phyloP scores from a whole-genome alignment of 164 flowering plant genomes.

The Magnolia changhungtana region DNA sequence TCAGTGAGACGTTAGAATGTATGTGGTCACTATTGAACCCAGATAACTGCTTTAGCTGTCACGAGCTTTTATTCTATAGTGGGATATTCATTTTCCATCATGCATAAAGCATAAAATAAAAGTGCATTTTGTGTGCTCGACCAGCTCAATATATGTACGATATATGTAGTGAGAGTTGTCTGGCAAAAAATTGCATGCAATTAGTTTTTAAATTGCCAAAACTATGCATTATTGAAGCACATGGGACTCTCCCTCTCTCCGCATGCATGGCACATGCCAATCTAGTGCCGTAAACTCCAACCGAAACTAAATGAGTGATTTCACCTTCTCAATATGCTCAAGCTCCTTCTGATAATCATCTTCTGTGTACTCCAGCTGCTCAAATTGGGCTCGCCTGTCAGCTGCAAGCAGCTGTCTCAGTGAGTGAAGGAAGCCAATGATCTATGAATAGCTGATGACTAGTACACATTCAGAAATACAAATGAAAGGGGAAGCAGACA shows the following conservation, averaged over 20 bases:
- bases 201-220: background rate
- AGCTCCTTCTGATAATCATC: conserved; percentile 96
- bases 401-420: conserved; percentile 49
- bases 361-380: conserved; percentile 81
- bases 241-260: too few species aligned
- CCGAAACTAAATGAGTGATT: background rate
- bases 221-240: background rate
- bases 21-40: background rate
- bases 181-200: too few species aligned
- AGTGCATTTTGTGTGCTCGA: background rate
- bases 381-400: conserved; percentile 97
- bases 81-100: background rate
- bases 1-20: background rate
- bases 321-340: conserved; percentile 92
- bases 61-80: background rate
- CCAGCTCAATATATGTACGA: too few species aligned
- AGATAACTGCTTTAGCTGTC: background rate
- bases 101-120: background rate
- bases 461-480: background rate
- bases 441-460: background rate
- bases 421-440: conserved; percentile 2
- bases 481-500: background rate
- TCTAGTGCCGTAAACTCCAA: background rate
- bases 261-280: too few species aligned
- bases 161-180: too few species aligned